Base-by-base conservation (phyloP, 1,284 basidiomycete species). In the Schizophyllum amplum region DNA sequence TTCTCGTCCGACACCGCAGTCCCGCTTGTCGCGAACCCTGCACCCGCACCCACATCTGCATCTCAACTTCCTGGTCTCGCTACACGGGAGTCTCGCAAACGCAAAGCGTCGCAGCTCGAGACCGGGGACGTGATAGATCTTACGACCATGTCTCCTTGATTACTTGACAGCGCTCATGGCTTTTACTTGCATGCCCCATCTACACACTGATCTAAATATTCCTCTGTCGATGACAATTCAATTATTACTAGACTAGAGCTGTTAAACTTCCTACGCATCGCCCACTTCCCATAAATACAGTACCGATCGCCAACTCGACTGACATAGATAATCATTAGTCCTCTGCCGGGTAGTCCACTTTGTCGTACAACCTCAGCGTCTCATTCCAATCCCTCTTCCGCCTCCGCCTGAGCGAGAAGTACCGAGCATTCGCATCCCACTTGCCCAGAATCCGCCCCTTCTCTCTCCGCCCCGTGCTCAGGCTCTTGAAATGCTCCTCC, bases 321-420 rank as follows among this genome's bases (percentile, higher is more conserved):
- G n/a, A n/a, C n/a, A n/a, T n/a, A 6, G 46, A 47, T 23, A 15
- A 25, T 57, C 55, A 47, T n/a, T 53, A 59, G 48, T 75, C 71
- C 46, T 81, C 80, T 13, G 77, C 75, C 4, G 84, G 85, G 64
- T 87, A 89, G 68, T 90, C 87, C 5, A 88, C 85, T 63, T 87
- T 78, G 63, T 92, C 90, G 59, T 91, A 90, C 54, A 90, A 69
- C 57, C 87, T 74, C 54, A 92, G 71, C 2, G 84, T 90, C 71
- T 92, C 90, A 64, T 92, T 90, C 90, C 90, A 93, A 64, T 93
- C 91, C 61, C 90, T 79, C 70, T 93, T 93, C 63, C 91, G 75
- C 64, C 90, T 72, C 61, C 90, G 73, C 59, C 79, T 78, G 56
- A 92, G 75, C 4, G 89, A 91, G 66, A 93, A 93, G 65, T 92